Evolutionary conservation across 164 flowering plant species (phyloP).

Genomic region (Taxillus chinensis): DNA sequence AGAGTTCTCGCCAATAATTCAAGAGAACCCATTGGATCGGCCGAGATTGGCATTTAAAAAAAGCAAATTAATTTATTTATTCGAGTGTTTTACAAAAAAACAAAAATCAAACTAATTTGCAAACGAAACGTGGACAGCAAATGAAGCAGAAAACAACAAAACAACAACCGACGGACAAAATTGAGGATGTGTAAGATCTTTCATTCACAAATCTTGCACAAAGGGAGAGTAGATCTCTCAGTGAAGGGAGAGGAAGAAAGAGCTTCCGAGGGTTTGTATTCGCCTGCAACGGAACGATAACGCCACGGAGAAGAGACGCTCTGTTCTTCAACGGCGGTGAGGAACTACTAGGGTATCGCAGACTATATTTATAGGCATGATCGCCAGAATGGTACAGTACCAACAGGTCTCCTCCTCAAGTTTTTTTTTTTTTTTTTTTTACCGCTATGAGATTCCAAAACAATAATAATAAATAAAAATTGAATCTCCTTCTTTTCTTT

Average conservation of each 20-base stretch:
- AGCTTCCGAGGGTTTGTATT: background rate
- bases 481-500: too few relatives aligned
- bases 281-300: conserved; percentile 9
- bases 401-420: background rate
- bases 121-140: background rate
- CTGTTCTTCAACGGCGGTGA: conserved; percentile 10
- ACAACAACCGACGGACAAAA: too few relatives aligned
- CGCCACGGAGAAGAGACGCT: background rate
- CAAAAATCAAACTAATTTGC: too few relatives aligned
- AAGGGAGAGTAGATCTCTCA: background rate
- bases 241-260: background rate
- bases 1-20: background rate
- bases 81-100: background rate
- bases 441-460: too few relatives aligned
- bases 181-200: conserved; percentile 1
- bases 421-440: too few relatives aligned
- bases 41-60: background rate
- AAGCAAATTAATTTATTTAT: background rate
- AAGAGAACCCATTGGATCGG: conserved; percentile 16
- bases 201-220: background rate
- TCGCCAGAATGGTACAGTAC: too few relatives aligned
- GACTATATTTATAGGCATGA: background rate
- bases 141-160: too few relatives aligned
- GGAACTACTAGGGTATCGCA: background rate
- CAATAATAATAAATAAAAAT: too few relatives aligned